phyloP scores from a whole-genome alignment of 2,329 filamentous ascomycete species.

The Diaporthe sp. region DNA sequence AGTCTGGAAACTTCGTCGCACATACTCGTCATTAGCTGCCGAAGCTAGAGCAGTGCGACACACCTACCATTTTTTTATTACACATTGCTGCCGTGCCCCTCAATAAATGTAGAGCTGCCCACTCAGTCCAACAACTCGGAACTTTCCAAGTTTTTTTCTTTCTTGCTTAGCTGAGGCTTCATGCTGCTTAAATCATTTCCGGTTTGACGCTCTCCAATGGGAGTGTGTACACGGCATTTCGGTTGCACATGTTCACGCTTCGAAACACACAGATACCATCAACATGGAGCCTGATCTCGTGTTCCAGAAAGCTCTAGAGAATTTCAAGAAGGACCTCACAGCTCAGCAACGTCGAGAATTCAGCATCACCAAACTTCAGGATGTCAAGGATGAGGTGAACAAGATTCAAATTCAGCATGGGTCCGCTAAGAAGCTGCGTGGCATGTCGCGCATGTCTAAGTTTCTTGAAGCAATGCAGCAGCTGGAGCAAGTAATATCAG shows the following conservation, averaged over 20 bases:
- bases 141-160: too few relatives aligned
- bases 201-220: too few relatives aligned
- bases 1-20: too few relatives aligned
- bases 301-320: not conserved
- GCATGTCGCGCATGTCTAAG: not conserved
- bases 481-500: not conserved
- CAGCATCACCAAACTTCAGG: not conserved
- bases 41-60: too few relatives aligned
- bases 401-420: not conserved
- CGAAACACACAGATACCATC: not conserved
- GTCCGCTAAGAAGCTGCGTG: not conserved
- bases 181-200: too few relatives aligned
- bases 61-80: too few relatives aligned
- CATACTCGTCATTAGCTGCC: too few relatives aligned
- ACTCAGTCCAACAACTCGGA: not conserved
- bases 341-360: not conserved
- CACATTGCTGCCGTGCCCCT: too few relatives aligned
- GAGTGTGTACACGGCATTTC: not conserved
- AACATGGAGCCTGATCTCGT: not conserved
- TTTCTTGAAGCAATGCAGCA: not conserved
- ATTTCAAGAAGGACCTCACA: not conserved
- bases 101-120: too few relatives aligned
- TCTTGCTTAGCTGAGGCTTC: too few relatives aligned
- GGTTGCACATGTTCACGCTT: not conserved
- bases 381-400: not conserved